Base-by-base conservation (phyloP, 345 rosid species). In the Sisymbrium irio region DNA sequence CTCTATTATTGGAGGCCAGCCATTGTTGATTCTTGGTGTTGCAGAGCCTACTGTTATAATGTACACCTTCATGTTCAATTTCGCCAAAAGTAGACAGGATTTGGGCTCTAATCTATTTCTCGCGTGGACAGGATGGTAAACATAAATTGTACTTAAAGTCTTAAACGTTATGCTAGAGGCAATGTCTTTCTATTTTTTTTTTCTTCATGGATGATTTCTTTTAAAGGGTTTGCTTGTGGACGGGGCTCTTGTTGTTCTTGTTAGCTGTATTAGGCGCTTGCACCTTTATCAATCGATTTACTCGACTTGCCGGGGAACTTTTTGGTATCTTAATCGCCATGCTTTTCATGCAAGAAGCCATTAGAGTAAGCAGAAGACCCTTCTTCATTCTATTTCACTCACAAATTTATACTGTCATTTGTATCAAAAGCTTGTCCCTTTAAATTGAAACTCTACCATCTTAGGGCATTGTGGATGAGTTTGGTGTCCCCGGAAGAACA, bases 1-100 rank as follows among this genome's bases (percentile, higher is more conserved):
- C 75, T 91, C 98, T 13, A 77, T 89, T 37, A 44, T 88, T 15
- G 98, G 98, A 62, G 98, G 98, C 36, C 97, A 93, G 79, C 97
- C 96, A 39, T 77, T 93, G 71, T 77, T 93, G 82, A 91, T 94
- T 58, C 97, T 91, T 37, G 98, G 98, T 64, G 98, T 94, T 53
- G 98, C 98, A 39, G 98, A 94, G 81, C 98, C 97, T 57, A 94
- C 98, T 44, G 97, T 94, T 11, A 85, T 94, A 40, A 94, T 93
- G 98, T 93, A 93, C 79, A 91, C 96, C 15, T 93, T 91, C 83
- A 83, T 93, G 97, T 93, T 89, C 85, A 85, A 88, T 55, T 94
- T 94, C 59, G 96, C 90, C 1, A 94, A 94, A 74, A 87, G 71
- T 62, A 82, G 92, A 77, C 72, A 84, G 14, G 95, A 88, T 46